Conservation (phyloP, 352 stramenopile genomes). For the Phytophthora pseudosyringae region DNA sequence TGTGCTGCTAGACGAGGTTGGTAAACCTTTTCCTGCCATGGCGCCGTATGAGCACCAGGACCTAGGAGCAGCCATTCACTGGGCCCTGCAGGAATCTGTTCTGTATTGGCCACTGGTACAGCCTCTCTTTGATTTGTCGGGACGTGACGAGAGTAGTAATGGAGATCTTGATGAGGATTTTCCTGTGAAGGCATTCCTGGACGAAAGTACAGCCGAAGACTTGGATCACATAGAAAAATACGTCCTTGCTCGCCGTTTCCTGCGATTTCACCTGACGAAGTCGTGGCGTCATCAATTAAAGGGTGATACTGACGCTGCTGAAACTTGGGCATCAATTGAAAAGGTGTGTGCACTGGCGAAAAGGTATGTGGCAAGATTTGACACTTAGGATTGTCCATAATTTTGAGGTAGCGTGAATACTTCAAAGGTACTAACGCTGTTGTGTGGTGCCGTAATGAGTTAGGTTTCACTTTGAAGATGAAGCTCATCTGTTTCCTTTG, state of each 20-base stretch:
- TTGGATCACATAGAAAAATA: conserved; percentile 62
- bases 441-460: not conserved
- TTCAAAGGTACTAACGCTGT: not conserved
- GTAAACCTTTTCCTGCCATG: conserved; percentile 33
- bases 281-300: conserved; percentile 26
- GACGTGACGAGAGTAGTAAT: not conserved
- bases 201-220: conserved; percentile 43
- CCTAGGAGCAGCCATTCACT: conserved; percentile 78
- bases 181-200: conserved; percentile 14
- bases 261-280: conserved; percentile 52
- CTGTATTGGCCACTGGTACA: conserved; percentile 45
- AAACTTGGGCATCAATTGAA: conserved; percentile 45
- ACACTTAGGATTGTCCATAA: not conserved
- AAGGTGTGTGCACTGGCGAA: conserved; percentile 51
- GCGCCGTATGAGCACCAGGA: conserved; percentile 75
- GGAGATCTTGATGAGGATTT: conserved; percentile 8
- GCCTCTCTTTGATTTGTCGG: conserved; percentile 33
- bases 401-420: not conserved
- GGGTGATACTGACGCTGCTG: conserved; percentile 24
- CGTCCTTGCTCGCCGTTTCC: conserved; percentile 58
- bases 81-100: conserved; percentile 60
- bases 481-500: conserved; percentile 72
- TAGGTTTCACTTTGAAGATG: conserved; percentile 69
- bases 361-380: conserved; percentile 35
- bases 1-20: conserved; percentile 31